phyloP scores from a whole-genome alignment of 2,329 filamentous ascomycete species.

The Rhynchosporium agropyri region DNA sequence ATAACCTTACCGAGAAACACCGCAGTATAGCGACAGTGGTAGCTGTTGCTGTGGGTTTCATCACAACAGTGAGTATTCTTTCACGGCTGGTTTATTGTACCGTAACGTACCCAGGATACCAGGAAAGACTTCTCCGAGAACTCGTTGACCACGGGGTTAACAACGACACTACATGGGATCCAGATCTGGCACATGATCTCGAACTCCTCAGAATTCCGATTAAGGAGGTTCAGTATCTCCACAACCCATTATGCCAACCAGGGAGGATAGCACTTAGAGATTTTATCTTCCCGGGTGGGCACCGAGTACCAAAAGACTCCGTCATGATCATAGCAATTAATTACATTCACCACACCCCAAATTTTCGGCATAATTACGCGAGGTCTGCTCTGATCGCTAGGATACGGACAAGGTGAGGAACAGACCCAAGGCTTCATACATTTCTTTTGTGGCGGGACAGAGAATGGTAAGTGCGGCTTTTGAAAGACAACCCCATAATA shows the following conservation, averaged over 20 bases:
- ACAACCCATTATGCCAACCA: conserved; percentile 52
- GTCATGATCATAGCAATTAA: conserved; percentile 34
- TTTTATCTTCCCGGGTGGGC: conserved; percentile 50
- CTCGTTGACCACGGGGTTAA: conserved; percentile 45
- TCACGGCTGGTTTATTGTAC: conserved; percentile 51
- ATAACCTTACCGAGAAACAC: conserved; percentile 47
- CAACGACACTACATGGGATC: conserved; percentile 41
- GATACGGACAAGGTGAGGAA: conserved; percentile 28
- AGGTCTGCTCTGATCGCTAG: conserved; percentile 34
- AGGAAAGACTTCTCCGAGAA: conserved; percentile 51
- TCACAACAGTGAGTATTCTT: conserved; percentile 50
- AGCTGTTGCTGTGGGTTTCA: conserved; percentile 50
- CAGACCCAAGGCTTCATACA: conserved; percentile 37
- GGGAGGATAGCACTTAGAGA: conserved; percentile 49
- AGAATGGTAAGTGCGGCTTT: conserved; percentile 29
- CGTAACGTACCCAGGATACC: conserved; percentile 47
- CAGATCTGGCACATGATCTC: conserved; percentile 44
- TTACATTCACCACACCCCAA: conserved; percentile 33
- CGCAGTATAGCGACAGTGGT: conserved; percentile 43
- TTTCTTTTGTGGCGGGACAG: conserved; percentile 45
- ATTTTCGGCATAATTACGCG: conserved; percentile 30
- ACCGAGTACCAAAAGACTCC: conserved; percentile 45
- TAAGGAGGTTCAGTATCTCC: conserved; percentile 46
- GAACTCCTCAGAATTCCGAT: conserved; percentile 47
- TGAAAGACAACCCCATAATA: conserved; percentile 25